phyloP scores from a whole-genome alignment of 2,329 filamentous ascomycete genomes.

The Hypoxylon sp. region DNA sequence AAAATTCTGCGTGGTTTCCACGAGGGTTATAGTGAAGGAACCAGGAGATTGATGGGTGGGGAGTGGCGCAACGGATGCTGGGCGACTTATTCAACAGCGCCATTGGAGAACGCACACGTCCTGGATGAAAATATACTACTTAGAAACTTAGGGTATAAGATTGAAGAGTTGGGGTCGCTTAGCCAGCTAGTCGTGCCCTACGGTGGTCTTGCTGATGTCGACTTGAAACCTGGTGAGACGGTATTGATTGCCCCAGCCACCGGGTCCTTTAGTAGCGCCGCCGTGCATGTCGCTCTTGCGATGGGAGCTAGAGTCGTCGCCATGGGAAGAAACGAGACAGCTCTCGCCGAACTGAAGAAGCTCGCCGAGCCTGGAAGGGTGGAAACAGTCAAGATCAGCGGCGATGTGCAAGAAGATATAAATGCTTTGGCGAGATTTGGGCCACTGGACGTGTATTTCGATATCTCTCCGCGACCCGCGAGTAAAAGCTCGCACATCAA shows the following conservation, averaged over 20 bases:
- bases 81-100: conserved; percentile 26
- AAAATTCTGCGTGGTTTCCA: conserved; percentile 36
- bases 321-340: conserved; percentile 57
- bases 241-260: conserved; percentile 64
- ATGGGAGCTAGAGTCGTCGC: conserved; percentile 66
- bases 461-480: conserved; percentile 61
- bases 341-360: conserved; percentile 50
- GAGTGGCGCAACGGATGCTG: conserved; percentile 38
- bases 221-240: conserved; percentile 61
- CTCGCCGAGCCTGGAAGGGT: conserved; percentile 49
- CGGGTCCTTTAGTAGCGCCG: conserved; percentile 61
- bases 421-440: conserved; percentile 52
- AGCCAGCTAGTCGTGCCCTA: conserved; percentile 42
- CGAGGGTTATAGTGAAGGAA: conserved; percentile 29
- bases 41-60: conserved; percentile 26
- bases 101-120: conserved; percentile 34
- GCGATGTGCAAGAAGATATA: conserved; percentile 52
- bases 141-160: conserved; percentile 36
- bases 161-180: conserved; percentile 39
- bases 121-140: conserved; percentile 34
- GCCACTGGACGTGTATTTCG: conserved; percentile 59
- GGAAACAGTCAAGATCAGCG: conserved; percentile 58
- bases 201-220: conserved; percentile 42
- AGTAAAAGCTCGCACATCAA: conserved; percentile 57
- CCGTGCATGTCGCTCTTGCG: conserved; percentile 60